Base-by-base conservation (phyloP, 345 rosid species). In the Xanthoceras sorbifolium region DNA sequence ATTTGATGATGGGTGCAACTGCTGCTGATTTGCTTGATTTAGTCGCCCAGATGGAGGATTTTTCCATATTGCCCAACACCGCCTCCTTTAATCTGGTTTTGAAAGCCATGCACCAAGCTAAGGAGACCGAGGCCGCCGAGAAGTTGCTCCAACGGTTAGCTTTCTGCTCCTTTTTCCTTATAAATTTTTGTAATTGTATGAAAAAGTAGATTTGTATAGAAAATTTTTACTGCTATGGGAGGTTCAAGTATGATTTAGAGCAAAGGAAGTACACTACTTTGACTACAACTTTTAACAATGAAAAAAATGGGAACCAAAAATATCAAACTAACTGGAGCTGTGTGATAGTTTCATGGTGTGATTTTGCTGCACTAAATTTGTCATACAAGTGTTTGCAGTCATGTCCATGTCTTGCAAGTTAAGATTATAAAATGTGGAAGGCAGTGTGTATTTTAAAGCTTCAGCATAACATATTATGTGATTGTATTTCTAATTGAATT, bases 61-160 rank as follows among this genome's bases (percentile, higher is more conserved):
- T 82, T 80, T 84, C 82, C 1, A 55, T 96, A 0, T 66, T 67
- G 26, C 98, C 99, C 8, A 93, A 92, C 63, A 91, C 98, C 0
- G 94, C 92, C 10, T 88, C 99, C 1, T 93, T 77, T 80, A 96
- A 92, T 81, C 81, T 93, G 46, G 94, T 92, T 20, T 77, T 93
- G 70, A 92, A 96, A 78, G 93, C 98, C 69, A 96, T 93, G 98
- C 52, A 72, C 72, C 87, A 83, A 76, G 88, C 85, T 3, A 79
- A 75, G 44, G 97, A 92, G 82, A 70, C 88, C 17, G 91, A 79
- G 38, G 97, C 97, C 1, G 94, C 98, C 1, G 75, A 86, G 90
- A 88, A 91, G 89, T 74, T 92, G 89, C 84, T 96, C 38, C 83
- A 93, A 77, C 81, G 97, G 98, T 93, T 83, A 79, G 88, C 67